These are phyloP conservation scores for Pontederia paniculata DNA, from an alignment of 176 grass and related monocot genomes.

Conservation along the genomic window DNA sequence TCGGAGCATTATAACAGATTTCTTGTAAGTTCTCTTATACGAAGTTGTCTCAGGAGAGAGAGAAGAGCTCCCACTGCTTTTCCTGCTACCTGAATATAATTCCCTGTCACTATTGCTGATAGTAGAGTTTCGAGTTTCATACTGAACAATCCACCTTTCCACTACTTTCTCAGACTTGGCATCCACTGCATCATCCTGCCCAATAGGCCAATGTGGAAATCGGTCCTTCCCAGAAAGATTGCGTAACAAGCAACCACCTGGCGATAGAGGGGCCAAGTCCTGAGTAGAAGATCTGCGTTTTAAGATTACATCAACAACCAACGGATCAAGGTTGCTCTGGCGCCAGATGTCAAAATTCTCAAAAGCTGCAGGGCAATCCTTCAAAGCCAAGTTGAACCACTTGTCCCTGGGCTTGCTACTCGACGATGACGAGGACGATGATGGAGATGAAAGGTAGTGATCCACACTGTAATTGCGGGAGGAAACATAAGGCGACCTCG, in stretches of 20 bases:
- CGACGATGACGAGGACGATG: slow-evolving; percentile 39
- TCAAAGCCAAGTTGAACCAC: slow-evolving; percentile 85
- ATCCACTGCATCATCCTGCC: background rate
- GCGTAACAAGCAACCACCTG: background rate
- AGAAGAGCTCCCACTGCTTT: slow-evolving; percentile 20
- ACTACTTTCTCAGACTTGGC: slow-evolving; percentile 36
- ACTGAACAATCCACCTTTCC: slow-evolving; percentile 88
- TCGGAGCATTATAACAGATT: slow-evolving; percentile 45
- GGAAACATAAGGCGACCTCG: slow-evolving; percentile 68
- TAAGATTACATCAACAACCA: slow-evolving; percentile 77
- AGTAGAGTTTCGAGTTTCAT: slow-evolving; percentile 29
- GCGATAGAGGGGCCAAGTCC: background rate
- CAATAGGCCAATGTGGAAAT: background rate
- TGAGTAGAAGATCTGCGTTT: slow-evolving; percentile 10
- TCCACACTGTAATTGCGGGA: slow-evolving; percentile 47
- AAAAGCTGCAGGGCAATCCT: slow-evolving; percentile 67
- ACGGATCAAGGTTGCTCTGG: slow-evolving; percentile 76
- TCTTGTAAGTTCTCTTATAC: slow-evolving; percentile 34
- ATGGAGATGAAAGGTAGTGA: slow-evolving; percentile 14
- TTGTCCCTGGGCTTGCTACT: slow-evolving; percentile 48
- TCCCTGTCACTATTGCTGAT: slow-evolving; percentile 12
- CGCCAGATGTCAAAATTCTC: slow-evolving; percentile 92
- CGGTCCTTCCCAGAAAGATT: background rate
- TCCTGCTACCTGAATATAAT: slow-evolving; percentile 13
- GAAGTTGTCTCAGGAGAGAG: slow-evolving; percentile 21